Base-by-base conservation (phyloP, 2,329 filamentous ascomycete species). In the Zymoseptoria tritici region DNA sequence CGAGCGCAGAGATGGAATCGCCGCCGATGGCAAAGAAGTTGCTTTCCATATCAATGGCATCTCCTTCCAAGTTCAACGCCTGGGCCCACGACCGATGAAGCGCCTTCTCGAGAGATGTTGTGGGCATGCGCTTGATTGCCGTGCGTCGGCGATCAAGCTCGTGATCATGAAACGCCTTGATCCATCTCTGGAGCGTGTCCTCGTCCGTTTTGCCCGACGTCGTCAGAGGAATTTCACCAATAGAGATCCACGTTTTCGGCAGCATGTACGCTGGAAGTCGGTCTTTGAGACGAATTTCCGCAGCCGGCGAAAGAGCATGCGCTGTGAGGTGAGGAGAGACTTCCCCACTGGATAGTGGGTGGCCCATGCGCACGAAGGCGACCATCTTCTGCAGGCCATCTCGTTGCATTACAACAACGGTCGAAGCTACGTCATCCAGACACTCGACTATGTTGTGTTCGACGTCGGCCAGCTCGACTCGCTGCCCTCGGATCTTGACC, bases 151-250 rank as follows among this genome's bases (percentile, higher is more conserved):
- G 13, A 3, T 16, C 49, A 20, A 20, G n/a, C 22, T 21, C 9
- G 3, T n/a, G 49, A 21, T n/a, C n/a, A n/a, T 52, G n/a, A 52
- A n/a, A 52, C 9, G 49, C 49, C 9, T 21, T n/a, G 16, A n/a
- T 22, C 49, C 20, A 26, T 51, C 42, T 51, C 31, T 57, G 55
- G 2, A 62, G 52, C n/a, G 26, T 54, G 9, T 72, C 68, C 58
- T 81, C 82, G 68, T 96, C 85, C 3, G 88, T 79, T 71, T 95
- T 95, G 1, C 88, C 88, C 59, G 88, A 88, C 0, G 82, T 71
- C 0, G 88, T 94, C 66, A 86, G 79, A 0, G 91, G 91, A 46
- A 96, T 78, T 0, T 72, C 69, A 0, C 83, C 81, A 5, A 96
- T 78, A 0, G 89, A 88, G 4, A 96, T 76, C 4, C 95, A 74